Conservation (phyloP, 129 eudicot genomes). For the Mikania micrantha region DNA sequence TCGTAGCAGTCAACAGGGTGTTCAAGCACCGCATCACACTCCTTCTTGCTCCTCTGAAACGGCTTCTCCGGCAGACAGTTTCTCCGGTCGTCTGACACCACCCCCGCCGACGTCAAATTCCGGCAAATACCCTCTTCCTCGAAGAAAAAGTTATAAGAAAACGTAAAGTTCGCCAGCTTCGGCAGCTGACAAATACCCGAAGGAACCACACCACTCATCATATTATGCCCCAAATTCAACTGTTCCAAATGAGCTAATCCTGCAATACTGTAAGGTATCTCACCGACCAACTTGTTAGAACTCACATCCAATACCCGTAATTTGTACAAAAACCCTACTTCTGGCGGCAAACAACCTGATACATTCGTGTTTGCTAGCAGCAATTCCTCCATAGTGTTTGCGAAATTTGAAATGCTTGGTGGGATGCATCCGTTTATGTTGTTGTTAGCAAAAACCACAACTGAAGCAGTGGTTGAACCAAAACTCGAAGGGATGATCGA, state of each 20-base stretch:
- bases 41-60: slow-evolving; percentile 71
- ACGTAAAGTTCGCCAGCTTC: slow-evolving; percentile 48
- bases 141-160: slow-evolving; percentile 57
- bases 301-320: slow-evolving; percentile 66
- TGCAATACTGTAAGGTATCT: slow-evolving; percentile 58
- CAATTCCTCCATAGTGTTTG: slow-evolving; percentile 60
- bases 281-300: slow-evolving; percentile 52
- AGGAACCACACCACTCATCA: slow-evolving; percentile 56
- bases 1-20: slow-evolving; percentile 64
- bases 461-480: slow-evolving; percentile 51
- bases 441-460: slow-evolving; percentile 73
- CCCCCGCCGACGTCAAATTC: slow-evolving; percentile 48
- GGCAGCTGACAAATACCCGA: slow-evolving; percentile 63
- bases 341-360: slow-evolving; percentile 63
- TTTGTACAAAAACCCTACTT: slow-evolving; percentile 61
- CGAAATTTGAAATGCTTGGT: slow-evolving; percentile 49
- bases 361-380: slow-evolving; percentile 56
- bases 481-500: slow-evolving; percentile 51
- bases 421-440: slow-evolving; percentile 64
- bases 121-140: slow-evolving; percentile 66
- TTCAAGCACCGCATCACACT: slow-evolving; percentile 56
- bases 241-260: slow-evolving; percentile 62
- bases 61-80: slow-evolving; percentile 64
- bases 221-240: slow-evolving; percentile 67
- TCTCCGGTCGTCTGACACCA: slow-evolving; percentile 52